Conservation (phyloP, 2,329 filamentous ascomycete species). For the Davidsoniella australis region DNA sequence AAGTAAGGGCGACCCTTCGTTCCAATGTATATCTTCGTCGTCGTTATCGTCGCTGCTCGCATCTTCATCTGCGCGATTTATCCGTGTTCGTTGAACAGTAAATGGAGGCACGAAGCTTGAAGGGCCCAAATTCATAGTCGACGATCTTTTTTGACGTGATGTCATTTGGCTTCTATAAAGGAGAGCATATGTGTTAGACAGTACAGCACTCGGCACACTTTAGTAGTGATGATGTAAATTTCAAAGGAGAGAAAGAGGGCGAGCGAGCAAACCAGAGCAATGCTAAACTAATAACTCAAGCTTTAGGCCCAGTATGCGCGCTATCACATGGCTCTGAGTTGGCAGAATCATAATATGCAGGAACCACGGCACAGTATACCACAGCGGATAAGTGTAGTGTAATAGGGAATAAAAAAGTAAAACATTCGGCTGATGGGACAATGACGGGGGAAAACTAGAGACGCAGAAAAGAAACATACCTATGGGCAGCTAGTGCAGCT, state of each 20-base stretch:
- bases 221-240: background rate
- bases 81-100: slow-evolving; percentile 18
- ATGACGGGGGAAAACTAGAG: background rate
- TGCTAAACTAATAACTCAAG: no score
- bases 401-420: background rate
- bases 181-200: background rate
- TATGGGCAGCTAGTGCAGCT: background rate
- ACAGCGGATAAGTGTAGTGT: background rate
- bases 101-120: slow-evolving; percentile 14
- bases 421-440: background rate
- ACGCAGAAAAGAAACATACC: background rate
- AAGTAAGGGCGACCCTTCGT: slow-evolving; percentile 40
- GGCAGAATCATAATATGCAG: slow-evolving; percentile 2
- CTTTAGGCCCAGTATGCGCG: background rate
- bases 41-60: slow-evolving; percentile 26
- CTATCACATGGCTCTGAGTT: slow-evolving; percentile 6
- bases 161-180: slow-evolving; percentile 36
- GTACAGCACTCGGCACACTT: background rate
- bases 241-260: background rate
- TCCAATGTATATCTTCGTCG: slow-evolving; percentile 26
- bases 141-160: slow-evolving; percentile 47
- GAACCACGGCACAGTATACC: background rate
- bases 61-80: slow-evolving; percentile 12
- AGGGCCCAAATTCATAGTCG: slow-evolving; percentile 24
- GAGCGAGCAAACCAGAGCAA: background rate